Base-by-base conservation (phyloP, 2,329 filamentous ascomycete species). In the Myriosclerotinia scirpicola region DNA sequence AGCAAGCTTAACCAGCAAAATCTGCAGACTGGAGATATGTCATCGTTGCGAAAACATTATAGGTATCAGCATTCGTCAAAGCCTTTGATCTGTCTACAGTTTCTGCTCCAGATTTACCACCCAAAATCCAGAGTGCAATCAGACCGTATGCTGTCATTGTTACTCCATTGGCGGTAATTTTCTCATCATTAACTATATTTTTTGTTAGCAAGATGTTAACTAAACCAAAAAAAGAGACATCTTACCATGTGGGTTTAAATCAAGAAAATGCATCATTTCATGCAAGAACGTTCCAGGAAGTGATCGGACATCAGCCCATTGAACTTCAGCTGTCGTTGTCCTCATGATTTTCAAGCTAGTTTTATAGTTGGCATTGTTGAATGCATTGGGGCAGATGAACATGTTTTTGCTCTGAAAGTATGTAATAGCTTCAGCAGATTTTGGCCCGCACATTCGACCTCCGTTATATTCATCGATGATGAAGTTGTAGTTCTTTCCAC, bases 221-320 rank as follows among this genome's bases (percentile, higher is more conserved):
- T 52, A 11, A 30, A 50, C 34, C 20, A 3, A 30, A 42, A 44
- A 5, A 38, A 11, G 8, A 34, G 40, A 46, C 34, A 22, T 20
- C 52, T 30, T 55, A 64, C 61, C 52, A 55, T 64, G 52, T 55
- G 61, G 61, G 40, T 56, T 30, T 40, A 64, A 46, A 17, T 56
- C 61, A 30, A 64, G 52, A n/a, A 64, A 64, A 20, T 64, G 26
- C 61, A 64, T 64, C 61, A 64, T 56, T 46, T 64, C 61, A 26
- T 56, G 61, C 11, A 56, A 17, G 40, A 64, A 64, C 7, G 36
- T 44, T 44, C 61, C 61, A 44, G 61, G 26, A 38, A 64, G 61
- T 20, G 61, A 64, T 48, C 61, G 61, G 20, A 64, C 52, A 48
- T 48, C 30, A 22, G 38, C 17, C 61, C 52, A 64, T 36, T n/a